Conservation (phyloP, 495 filamentous ascomycete genomes). For the Neurospora sp. region DNA sequence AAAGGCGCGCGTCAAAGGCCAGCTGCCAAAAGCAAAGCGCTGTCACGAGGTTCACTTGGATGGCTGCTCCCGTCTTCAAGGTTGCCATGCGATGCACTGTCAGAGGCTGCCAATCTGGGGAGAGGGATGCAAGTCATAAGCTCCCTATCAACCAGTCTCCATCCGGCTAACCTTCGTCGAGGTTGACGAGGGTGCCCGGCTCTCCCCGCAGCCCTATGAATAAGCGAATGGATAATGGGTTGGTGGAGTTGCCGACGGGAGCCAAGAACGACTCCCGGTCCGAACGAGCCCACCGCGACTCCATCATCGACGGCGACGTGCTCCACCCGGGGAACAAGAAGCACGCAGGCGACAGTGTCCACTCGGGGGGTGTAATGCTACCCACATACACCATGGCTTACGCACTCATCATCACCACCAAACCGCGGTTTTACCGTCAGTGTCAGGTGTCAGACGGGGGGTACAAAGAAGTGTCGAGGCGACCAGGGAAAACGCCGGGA, state of each 20-base stretch:
- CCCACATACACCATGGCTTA: background rate
- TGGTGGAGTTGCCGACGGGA: background rate
- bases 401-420: background rate
- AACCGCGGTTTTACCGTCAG: background rate
- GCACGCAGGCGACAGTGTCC: background rate
- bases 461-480: background rate
- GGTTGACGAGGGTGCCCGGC: background rate
- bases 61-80: background rate
- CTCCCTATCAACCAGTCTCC: background rate
- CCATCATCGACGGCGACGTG: background rate
- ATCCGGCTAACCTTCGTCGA: background rate
- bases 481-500: background rate
- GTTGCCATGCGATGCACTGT: background rate
- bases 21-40: background rate
- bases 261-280: background rate
- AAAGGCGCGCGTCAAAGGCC: background rate
- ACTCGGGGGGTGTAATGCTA: background rate
- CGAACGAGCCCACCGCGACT: background rate
- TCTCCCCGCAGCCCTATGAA: background rate
- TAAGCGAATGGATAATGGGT: background rate
- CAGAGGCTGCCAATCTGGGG: background rate
- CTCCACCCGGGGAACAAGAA: background rate
- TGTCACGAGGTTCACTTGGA: background rate
- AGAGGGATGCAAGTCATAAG: background rate
- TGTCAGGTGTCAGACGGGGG: background rate